Percentiles rank a stretch among this genome's conserved stretches.
phyloP scores from a whole-genome alignment of 176 grass and related monocot genomes.

The Aechmea fasciata region DNA sequence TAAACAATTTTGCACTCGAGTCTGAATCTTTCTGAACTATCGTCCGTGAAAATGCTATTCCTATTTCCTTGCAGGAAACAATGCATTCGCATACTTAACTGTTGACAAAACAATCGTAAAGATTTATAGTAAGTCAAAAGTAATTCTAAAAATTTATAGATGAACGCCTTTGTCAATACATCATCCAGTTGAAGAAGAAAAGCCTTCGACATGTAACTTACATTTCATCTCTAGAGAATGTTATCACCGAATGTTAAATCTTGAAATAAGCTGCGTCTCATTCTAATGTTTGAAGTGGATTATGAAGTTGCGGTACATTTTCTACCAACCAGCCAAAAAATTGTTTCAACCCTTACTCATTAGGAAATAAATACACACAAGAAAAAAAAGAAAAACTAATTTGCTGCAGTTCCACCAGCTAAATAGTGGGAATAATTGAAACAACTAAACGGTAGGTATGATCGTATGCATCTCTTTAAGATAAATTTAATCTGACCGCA shows the following conservation, averaged over 20 bases:
- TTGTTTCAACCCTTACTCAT: neutral
- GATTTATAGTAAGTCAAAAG: too few species aligned
- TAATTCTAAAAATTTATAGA: too few species aligned
- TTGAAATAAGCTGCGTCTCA: neutral
- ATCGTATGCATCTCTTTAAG: neutral
- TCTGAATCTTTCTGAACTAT: too few species aligned
- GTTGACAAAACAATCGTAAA: too few species aligned
- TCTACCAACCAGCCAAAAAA: neutral
- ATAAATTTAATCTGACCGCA: neutral
- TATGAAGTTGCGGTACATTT: neutral
- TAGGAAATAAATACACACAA: neutral
- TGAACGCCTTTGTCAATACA: too few species aligned
- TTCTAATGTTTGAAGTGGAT: neutral
- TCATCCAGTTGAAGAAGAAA: too few species aligned
- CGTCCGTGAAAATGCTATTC: too few species aligned
- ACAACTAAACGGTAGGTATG: too few species aligned
- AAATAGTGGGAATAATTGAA: too few species aligned
- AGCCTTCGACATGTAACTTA: neutral
- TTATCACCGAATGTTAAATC: neutral
- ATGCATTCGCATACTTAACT: too few species aligned
- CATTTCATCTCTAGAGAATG: neutral
- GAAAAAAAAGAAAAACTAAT: neutral
- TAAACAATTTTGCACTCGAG: too few species aligned
- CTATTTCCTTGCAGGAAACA: too few species aligned
- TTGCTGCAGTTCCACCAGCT: slow-evolving; percentile 2